Conservation (phyloP, 2,329 filamentous ascomycete species). For the Hymenotorrendiella dingleyae region DNA sequence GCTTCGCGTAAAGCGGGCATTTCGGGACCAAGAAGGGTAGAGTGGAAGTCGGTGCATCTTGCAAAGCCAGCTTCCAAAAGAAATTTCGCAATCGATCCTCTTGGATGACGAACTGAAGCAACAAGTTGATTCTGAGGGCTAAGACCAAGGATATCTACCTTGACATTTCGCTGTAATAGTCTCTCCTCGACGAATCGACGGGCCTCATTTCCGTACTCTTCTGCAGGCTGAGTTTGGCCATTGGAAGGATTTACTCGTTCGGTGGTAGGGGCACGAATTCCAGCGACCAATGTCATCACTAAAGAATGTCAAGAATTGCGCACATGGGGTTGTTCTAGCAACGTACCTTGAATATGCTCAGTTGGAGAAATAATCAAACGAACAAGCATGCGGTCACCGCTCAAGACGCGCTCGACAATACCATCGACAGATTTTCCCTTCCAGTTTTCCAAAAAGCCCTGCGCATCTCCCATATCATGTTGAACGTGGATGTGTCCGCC, state of each 20-base stretch:
- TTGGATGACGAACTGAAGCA: slow-evolving; percentile 78
- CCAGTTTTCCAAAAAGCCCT: slow-evolving; percentile 71
- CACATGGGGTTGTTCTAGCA: neutral
- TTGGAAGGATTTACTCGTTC: slow-evolving; percentile 72
- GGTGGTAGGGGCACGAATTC: slow-evolving; percentile 83
- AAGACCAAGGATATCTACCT: slow-evolving; percentile 75
- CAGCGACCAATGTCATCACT: slow-evolving; percentile 82
- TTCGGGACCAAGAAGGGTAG: slow-evolving; percentile 79
- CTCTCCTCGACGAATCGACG: slow-evolving; percentile 81
- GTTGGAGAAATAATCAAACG: slow-evolving; percentile 74
- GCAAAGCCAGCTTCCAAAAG: slow-evolving; percentile 84
- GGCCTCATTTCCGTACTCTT: slow-evolving; percentile 86
- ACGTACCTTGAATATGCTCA: slow-evolving; percentile 57
- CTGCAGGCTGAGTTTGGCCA: slow-evolving; percentile 67
- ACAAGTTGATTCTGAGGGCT: slow-evolving; percentile 92
- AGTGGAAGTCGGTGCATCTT: slow-evolving; percentile 92
- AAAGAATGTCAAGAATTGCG: slow-evolving; percentile 40
- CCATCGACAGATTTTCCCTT: slow-evolving; percentile 81
- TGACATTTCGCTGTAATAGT: slow-evolving; percentile 78
- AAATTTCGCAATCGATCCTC: slow-evolving; percentile 89
- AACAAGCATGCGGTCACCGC: slow-evolving; percentile 82
- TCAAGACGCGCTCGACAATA: slow-evolving; percentile 85
- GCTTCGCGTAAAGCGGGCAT: slow-evolving; percentile 83
- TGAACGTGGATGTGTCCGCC: slow-evolving; percentile 65
- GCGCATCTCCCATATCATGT: slow-evolving; percentile 73